phyloP scores from a whole-genome alignment of 2,329 filamentous ascomycete genomes.

The Xylariaceae sp. region DNA sequence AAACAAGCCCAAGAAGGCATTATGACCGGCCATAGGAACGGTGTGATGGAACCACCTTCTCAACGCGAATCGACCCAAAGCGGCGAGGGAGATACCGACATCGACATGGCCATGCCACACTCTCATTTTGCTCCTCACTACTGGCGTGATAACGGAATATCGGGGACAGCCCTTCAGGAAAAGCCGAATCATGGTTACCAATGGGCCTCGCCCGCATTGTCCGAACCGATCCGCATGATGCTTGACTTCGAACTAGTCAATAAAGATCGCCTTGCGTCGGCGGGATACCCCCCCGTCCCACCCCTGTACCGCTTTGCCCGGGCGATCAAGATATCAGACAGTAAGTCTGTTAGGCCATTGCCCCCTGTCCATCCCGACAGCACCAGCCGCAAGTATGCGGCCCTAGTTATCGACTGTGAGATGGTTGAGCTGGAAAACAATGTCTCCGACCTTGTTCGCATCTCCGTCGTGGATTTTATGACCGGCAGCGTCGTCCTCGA shows the following conservation, averaged over 20 bases:
- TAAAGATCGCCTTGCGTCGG: not conserved
- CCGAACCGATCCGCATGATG: not conserved
- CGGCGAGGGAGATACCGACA: not conserved
- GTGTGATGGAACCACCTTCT: not conserved
- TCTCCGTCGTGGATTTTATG: constrained; percentile 38
- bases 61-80: not conserved
- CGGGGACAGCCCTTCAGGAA: not conserved
- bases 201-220: constrained; percentile 6
- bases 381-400: constrained; percentile 20
- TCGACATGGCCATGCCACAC: not conserved
- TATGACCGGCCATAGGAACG: not conserved
- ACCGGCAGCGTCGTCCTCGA: constrained; percentile 43
- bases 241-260: not conserved
- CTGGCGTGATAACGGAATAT: not conserved
- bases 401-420: constrained; percentile 44
- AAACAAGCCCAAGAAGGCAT: not conserved
- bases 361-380: not conserved
- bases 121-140: not conserved
- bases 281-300: not conserved
- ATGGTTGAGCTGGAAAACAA: constrained; percentile 36
- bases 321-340: not conserved
- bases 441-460: constrained; percentile 19
- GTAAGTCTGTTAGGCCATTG: not conserved
- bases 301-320: not conserved
- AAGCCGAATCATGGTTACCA: not conserved